Conservation (phyloP, 2,329 filamentous ascomycete species). For the Claviceps pusilla region DNA sequence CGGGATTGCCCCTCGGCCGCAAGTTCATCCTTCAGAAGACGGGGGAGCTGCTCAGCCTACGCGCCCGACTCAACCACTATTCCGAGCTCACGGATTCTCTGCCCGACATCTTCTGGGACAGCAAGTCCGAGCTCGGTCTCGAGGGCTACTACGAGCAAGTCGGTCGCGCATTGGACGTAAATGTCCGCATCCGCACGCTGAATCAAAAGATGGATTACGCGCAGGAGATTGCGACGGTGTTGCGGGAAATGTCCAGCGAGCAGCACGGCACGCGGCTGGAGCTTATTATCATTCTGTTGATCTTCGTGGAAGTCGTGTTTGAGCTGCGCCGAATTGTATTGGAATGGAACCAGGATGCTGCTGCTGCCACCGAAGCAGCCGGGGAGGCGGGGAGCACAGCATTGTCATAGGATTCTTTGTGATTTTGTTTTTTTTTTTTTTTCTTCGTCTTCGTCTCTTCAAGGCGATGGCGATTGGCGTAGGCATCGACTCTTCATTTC, state of each 20-base stretch:
- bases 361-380: neutral
- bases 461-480: neutral
- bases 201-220: slow-evolving; percentile 99
- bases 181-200: slow-evolving; percentile 73
- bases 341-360: slow-evolving; percentile 31
- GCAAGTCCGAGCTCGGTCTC: slow-evolving; percentile 69
- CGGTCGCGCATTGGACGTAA: slow-evolving; percentile 77
- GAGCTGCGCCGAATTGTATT: slow-evolving; percentile 62
- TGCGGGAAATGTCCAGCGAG: slow-evolving; percentile 79
- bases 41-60: slow-evolving; percentile 74
- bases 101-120: slow-evolving; percentile 96
- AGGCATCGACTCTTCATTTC: neutral
- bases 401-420: neutral
- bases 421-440: neutral
- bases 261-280: slow-evolving; percentile 78
- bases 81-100: slow-evolving; percentile 90
- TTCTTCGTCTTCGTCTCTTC: no score
- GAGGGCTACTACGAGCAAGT: slow-evolving; percentile 94
- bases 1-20: slow-evolving; percentile 32
- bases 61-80: slow-evolving; percentile 90
- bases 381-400: neutral
- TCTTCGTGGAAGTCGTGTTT: slow-evolving; percentile 81
- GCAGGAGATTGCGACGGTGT: slow-evolving; percentile 79
- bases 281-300: slow-evolving; percentile 90
- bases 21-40: slow-evolving; percentile 84